Percentiles rank a stretch among this genome's conserved stretches.
These are phyloP conservation scores for Mayamaea pseudoterrestris DNA, from an alignment of 108 stramenopile genomes.

Conservation along the genomic window DNA sequence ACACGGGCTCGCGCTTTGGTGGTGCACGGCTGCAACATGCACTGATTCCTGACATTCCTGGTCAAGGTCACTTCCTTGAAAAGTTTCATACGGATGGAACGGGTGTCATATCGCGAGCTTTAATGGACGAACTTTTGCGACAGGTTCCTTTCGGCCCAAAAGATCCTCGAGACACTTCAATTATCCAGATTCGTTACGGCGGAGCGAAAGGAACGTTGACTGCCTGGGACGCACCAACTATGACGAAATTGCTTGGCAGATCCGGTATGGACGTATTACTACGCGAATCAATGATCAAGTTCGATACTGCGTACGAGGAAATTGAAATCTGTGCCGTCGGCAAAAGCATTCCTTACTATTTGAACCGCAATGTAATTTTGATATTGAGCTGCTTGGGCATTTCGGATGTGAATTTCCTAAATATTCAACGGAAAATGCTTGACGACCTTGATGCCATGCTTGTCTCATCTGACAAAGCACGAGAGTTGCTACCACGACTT, in stretches of 20 bases:
- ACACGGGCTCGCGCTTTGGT: background rate
- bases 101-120: conserved; percentile 7
- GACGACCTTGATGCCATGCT: conserved; percentile 14
- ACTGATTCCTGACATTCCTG: conserved; percentile 5
- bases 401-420: conserved; percentile 1
- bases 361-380: conserved; percentile 17
- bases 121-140: conserved; percentile 1
- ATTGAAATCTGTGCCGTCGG: conserved; percentile 14
- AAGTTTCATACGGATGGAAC: conserved; percentile 16
- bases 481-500: conserved; percentile 1
- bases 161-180: conserved; percentile 5
- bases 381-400: conserved; percentile 1
- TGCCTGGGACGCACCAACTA: conserved; percentile 9
- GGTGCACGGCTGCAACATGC: conserved; percentile 3
- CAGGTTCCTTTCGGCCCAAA: conserved; percentile 14
- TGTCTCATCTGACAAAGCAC: background rate
- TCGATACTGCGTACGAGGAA: conserved; percentile 7
- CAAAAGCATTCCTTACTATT: conserved; percentile 12
- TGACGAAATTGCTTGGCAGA: background rate
- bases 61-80: too few species aligned
- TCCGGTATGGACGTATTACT: conserved; percentile 9
- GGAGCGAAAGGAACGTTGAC: conserved; percentile 14
- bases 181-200: conserved; percentile 17
- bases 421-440: conserved; percentile 4
- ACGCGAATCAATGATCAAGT: conserved; percentile 14